Evolutionary conservation across 2,329 filamentous ascomycete genomes (phyloP), one percentile per base, ranked within the genome.

Genomic region (Bipolaris zeicola): DNA sequence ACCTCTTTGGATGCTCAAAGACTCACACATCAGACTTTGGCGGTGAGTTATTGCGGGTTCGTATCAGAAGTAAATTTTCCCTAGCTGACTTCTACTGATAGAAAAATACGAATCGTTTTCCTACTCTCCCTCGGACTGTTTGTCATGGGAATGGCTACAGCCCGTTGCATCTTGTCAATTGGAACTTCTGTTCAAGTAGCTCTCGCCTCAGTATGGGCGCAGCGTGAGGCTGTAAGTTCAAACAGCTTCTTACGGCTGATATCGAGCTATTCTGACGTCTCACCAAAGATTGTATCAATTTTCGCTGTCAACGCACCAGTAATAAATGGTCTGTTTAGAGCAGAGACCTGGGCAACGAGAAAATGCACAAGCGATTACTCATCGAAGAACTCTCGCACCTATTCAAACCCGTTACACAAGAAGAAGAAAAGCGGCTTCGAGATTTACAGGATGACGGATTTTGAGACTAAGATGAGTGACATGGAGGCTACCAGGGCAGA

Each of bases 241-340:
- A 24, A n/a, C 8, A 11, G 3, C 2, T 7, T 2, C 4, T 14
- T 5, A 6, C 10, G 14, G 1, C 39, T 0, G 10, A 13, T 14
- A 11, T 3, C 16, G 11, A 13, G 11, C 24, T 8, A 7, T 13
- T 46, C 33, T 52, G 16, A 46, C 2, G 10, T 4, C 6, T 3
- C 33, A 6, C 16, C n/a, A 20, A 6, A 52, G 50, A 24, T 52
- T 14, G 42, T 52, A 0, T 52, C 50, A 13, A 47, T 52, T 5
- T 52, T 52, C 6, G 42, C 50, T 20, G 50, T 52, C 22, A 52
- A 52, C 13, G 50, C 50, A 46, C 42, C 50, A 8, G 42, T 52
- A 4, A 52, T 52, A 16, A 47, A 52, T 10, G 39, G 50, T 33
- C 50, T 52, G 3, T 52, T 52, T n/a, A 38, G 50, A 41, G 42